Conservation (phyloP, 495 filamentous ascomycete genomes). For the Hypoxylon rickii region DNA sequence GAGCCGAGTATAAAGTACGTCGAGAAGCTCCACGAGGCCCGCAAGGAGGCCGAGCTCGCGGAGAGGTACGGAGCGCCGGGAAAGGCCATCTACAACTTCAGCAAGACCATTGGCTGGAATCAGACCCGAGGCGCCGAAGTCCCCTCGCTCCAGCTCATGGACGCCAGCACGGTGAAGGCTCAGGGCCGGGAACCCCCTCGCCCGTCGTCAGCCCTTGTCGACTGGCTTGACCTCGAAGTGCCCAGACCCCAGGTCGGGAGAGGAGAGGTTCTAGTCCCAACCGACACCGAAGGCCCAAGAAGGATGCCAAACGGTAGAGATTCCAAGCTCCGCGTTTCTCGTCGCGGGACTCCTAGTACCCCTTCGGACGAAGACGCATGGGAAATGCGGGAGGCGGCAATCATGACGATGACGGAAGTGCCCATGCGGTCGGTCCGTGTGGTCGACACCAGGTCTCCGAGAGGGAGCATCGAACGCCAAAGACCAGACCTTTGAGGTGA, state of each 20-base stretch:
- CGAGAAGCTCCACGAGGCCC: conserved; percentile 13
- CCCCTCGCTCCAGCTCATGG: conserved; percentile 21
- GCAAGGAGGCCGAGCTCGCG: conserved; percentile 12
- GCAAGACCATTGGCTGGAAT: conserved; percentile 26
- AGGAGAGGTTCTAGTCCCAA: too few species aligned
- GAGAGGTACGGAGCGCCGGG: conserved; percentile 12
- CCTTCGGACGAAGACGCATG: conserved; percentile 1
- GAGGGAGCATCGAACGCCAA: background rate
- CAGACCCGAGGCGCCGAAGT: background rate
- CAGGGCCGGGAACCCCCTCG: background rate
- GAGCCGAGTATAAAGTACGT: conserved; percentile 23
- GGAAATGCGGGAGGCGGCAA: conserved; percentile 9
- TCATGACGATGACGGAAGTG: conserved; percentile 11
- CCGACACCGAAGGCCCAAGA: too few species aligned
- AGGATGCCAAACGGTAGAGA: background rate
- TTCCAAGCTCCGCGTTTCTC: background rate
- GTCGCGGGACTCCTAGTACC: background rate
- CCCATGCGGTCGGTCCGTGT: conserved; percentile 6
- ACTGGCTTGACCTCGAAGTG: conserved; percentile 18
- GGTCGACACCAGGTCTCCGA: background rate
- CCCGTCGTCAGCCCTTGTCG: background rate
- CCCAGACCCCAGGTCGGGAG: too few species aligned
- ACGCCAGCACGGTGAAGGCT: background rate
- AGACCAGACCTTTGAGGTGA: background rate
- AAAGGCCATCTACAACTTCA: conserved; percentile 19